Conservation (phyloP, 768 basidiomycete genomes). For the Amanita polypyramis region DNA sequence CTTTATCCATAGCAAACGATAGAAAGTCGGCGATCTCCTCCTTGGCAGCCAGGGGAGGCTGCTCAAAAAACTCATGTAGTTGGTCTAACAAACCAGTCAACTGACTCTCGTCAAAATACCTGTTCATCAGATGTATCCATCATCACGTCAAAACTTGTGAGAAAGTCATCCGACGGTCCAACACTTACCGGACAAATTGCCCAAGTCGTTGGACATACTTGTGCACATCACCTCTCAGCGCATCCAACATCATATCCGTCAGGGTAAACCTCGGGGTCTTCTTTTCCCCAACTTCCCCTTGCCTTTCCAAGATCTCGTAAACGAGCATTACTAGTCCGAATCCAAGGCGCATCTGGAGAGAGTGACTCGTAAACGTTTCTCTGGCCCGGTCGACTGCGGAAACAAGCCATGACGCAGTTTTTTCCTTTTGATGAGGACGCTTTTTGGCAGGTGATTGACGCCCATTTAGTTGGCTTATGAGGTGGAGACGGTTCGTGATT, state of each 20-base stretch:
- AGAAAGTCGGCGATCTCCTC: constrained; percentile 15
- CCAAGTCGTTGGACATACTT: constrained; percentile 35
- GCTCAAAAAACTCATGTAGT: constrained; percentile 26
- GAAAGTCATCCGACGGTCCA: no score
- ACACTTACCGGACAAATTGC: constrained; percentile 32
- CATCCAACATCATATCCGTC: constrained; percentile 31
- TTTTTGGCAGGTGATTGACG: constrained; percentile 6
- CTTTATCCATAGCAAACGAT: constrained; percentile 5
- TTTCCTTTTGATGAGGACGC: neutral
- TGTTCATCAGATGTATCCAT: neutral
- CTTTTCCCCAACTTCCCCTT: constrained; percentile 20
- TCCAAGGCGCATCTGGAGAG: constrained; percentile 30
- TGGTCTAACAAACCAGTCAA: constrained; percentile 25
- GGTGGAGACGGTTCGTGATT: neutral
- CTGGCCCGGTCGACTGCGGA: neutral
- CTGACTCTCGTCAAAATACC: constrained; percentile 29
- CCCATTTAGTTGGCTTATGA: neutral
- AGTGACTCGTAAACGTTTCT: constrained; percentile 19
- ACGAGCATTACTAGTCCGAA: constrained; percentile 36
- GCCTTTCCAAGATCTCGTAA: constrained; percentile 29
- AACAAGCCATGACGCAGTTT: neutral
- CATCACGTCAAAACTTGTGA: neutral
- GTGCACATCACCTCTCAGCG: constrained; percentile 32
- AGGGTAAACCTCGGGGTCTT: constrained; percentile 11
- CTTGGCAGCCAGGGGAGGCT: neutral